Evolutionary conservation across 495 filamentous ascomycete species (phyloP).

Genomic region (Penicillium pulvis): DNA sequence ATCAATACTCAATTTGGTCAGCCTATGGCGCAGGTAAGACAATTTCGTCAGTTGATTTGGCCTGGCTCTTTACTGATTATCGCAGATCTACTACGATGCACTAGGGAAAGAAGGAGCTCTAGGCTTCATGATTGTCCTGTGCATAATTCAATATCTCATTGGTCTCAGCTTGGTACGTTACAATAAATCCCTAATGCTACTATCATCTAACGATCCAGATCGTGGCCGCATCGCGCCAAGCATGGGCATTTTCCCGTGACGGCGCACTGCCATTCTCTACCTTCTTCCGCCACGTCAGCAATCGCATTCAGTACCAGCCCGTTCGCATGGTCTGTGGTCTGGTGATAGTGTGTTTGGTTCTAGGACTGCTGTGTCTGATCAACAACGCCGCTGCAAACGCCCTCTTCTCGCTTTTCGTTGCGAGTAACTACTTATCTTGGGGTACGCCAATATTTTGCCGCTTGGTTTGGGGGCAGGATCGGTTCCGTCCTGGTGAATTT

Average conservation of each 20-base stretch:
- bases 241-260: conserved; percentile 63
- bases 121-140: conserved; percentile 46
- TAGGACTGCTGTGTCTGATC: conserved; percentile 62
- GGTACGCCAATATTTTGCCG: conserved; percentile 62
- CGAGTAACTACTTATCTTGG: conserved; percentile 65
- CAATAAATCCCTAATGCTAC: neutral
- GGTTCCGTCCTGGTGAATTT: conserved; percentile 59
- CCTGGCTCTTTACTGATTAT: neutral
- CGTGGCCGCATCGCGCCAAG: conserved; percentile 58
- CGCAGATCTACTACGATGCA: conserved; percentile 46
- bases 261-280: conserved; percentile 62
- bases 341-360: conserved; percentile 53
- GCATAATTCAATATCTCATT: conserved; percentile 45
- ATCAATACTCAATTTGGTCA: conserved; percentile 38
- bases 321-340: conserved; percentile 61
- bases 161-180: conserved; percentile 39
- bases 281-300: conserved; percentile 60
- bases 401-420: conserved; percentile 62
- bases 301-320: conserved; percentile 60
- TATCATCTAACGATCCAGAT: conserved; percentile 26
- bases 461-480: conserved; percentile 60
- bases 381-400: conserved; percentile 59
- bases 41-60: neutral
- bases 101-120: conserved; percentile 44
- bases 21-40: conserved; percentile 46